Evolutionary conservation across 345 rosid genomes (phyloP), one percentile per base, ranked within the genome.

Genomic region (Brassica nigra): DNA sequence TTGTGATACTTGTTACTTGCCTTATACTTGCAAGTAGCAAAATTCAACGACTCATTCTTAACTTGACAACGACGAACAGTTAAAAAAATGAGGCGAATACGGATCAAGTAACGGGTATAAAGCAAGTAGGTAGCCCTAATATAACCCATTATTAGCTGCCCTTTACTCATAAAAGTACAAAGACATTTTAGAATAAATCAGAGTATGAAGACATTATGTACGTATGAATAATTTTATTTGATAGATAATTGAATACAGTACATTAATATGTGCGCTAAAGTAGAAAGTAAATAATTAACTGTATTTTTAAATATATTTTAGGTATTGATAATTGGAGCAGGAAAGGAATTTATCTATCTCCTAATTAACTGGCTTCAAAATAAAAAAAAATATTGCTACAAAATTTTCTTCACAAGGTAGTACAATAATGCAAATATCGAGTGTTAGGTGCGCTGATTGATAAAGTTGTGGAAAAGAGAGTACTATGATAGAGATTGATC

Each of bases 341-440:
- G 16, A 15, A 27, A 55, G 31, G 8, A 39, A 16, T 74, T 8
- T 47, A 27, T 15, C 1, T 76, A 68, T 49, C 20, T 74, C 2
- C 36, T 31, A 37, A 23, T 42, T 59, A 27, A n/a, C 14, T 18
- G 52, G 63, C 42, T 62, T 29, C 29, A n/a, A 29, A 62, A 15
- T 14, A 39, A 15, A 73, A 9, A 7, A 37, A 7, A 37, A 18
- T 12, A 33, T 29, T 42, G 44, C 30, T 62, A 16, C 58, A 39
- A 76, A 11, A n/a, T 5, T 30, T 62, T 64, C 47, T 71, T 28
- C 72, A 49, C 29, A 66, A 18, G 62, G 28, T 55, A 39, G 67
- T 78, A 78, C 81, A 78, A 78, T 78, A 78, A 72, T 79, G 77
- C 68, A 20, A 72, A 78, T 66, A 72, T 66, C 16, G 73, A 79